Conservation (phyloP, 306 rosid genomes). For the Lathyrus aphaca region DNA sequence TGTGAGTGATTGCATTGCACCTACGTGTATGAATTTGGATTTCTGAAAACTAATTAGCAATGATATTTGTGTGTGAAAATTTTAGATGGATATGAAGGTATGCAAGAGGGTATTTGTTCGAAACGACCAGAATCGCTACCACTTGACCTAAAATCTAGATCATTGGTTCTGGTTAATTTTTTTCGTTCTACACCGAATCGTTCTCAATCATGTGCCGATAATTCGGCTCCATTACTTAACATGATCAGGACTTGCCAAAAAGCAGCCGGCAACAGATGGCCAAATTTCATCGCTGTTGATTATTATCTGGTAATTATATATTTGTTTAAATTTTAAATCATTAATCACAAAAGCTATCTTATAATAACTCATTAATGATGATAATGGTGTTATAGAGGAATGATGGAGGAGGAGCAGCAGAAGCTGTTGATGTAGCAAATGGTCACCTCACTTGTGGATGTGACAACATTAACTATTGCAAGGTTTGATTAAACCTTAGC, state of each 20-base stretch:
- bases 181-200: conserved; percentile 66
- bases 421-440: conserved; percentile 84
- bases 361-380: not conserved
- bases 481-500: conserved; percentile 51
- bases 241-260: conserved; percentile 64
- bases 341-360: not conserved
- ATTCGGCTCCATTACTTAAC: conserved; percentile 67
- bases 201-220: conserved; percentile 61
- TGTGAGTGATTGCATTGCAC: conserved; percentile 52
- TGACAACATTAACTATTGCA: conserved; percentile 87
- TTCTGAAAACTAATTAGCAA: too few species aligned
- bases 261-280: conserved; percentile 80
- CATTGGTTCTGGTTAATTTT: conserved; percentile 69
- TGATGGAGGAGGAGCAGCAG: conserved; percentile 97
- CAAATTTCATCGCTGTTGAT: conserved; percentile 94
- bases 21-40: too few species aligned
- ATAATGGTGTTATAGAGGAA: conserved; percentile 61
- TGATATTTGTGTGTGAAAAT: conserved; percentile 29
- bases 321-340: not conserved
- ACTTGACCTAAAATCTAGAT: conserved; percentile 60
- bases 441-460: conserved; percentile 97
- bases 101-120: conserved; percentile 70
- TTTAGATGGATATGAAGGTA: conserved; percentile 85
- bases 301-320: conserved; percentile 64
- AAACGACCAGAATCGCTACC: conserved; percentile 73